These are phyloP conservation scores for Beauveria brongniartii DNA, from an alignment of 2,329 filamentous ascomycete genomes.

Conservation along the genomic window DNA sequence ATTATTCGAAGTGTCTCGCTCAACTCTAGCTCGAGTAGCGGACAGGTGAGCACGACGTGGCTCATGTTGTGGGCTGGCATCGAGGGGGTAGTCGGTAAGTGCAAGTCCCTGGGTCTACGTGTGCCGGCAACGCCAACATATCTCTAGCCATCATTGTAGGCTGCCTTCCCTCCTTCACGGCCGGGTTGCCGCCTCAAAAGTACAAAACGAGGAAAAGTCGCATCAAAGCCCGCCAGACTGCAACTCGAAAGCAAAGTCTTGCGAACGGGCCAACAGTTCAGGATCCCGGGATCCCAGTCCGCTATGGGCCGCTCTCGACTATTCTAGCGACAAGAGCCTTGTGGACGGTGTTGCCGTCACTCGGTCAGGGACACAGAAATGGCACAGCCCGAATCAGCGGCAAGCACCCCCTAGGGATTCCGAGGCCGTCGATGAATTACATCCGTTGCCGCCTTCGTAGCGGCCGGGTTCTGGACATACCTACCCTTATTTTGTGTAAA, in stretches of 20 bases:
- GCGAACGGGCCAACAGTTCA: conserved; percentile 6
- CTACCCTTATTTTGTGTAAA: background rate
- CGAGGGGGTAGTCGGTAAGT: conserved; percentile 15
- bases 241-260: conserved; percentile 8
- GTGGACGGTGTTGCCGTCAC: conserved; percentile 11
- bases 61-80: conserved; percentile 17
- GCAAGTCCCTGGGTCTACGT: background rate
- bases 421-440: conserved; percentile 1
- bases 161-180: conserved; percentile 15
- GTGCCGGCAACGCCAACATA: background rate
- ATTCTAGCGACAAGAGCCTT: conserved; percentile 13
- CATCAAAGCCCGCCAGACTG: conserved; percentile 7
- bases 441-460: background rate
- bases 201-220: conserved; percentile 6
- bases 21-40: conserved; percentile 8
- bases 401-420: background rate
- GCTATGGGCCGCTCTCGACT: conserved; percentile 9
- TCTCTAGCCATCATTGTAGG: conserved; percentile 15
- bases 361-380: conserved; percentile 14
- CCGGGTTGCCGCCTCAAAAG: conserved; percentile 11
- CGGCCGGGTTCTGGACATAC: background rate
- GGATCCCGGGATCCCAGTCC: conserved; percentile 3
- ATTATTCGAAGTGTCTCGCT: conserved; percentile 16
- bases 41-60: conserved; percentile 17
- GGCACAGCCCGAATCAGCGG: conserved; percentile 5